phyloP scores from a whole-genome alignment of 768 basidiomycete genomes.

The Clavaria fumosa region DNA sequence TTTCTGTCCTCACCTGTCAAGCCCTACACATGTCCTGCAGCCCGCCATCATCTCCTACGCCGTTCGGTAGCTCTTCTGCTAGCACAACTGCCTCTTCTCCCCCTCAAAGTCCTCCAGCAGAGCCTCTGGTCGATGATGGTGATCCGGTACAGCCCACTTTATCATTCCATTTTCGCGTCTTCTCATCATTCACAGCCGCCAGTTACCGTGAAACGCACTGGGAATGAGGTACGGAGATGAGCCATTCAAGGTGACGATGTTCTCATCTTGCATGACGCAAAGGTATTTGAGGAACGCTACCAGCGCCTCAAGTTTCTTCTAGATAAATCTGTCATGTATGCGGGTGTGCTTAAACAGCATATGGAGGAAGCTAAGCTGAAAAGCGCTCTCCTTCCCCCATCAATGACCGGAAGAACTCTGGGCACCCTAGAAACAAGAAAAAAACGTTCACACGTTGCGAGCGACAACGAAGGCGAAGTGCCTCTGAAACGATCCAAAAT shows the following conservation, averaged over 20 bases:
- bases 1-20: no score
- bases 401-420: no score
- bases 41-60: not conserved
- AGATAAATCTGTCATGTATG: conserved; percentile 64
- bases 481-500: conserved; percentile 13
- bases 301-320: conserved; percentile 48
- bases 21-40: not conserved
- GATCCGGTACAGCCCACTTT: not conserved
- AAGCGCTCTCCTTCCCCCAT: conserved; percentile 15
- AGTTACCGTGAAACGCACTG: no score
- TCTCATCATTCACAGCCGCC: no score
- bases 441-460: not conserved
- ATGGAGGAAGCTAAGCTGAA: conserved; percentile 49
- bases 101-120: not conserved
- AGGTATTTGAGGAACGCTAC: conserved; percentile 38
- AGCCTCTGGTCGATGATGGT: not conserved
- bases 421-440: conserved; percentile 5
- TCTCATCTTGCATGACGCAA: not conserved
- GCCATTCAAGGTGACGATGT: not conserved
- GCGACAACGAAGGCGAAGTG: not conserved
- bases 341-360: conserved; percentile 49
- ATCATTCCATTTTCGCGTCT: not conserved
- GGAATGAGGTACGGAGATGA: conserved; percentile 3
- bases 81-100: conserved; percentile 1
- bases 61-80: not conserved